Base-by-base conservation (phyloP, 2,329 filamentous ascomycete genomes). In the Fonsecaea pugnacius region DNA sequence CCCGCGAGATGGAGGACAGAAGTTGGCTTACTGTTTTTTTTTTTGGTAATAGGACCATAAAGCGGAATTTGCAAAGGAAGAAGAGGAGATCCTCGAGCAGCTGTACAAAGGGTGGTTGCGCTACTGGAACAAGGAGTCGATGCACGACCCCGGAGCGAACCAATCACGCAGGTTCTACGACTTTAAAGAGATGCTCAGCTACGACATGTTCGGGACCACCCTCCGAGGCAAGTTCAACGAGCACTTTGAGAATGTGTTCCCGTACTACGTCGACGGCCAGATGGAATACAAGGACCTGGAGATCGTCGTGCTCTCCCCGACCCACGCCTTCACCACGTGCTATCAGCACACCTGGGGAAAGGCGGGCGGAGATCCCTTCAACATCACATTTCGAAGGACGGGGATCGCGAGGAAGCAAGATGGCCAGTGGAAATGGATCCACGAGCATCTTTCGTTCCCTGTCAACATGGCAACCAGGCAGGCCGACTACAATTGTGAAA, bases 191-290 rank as follows among this genome's bases (percentile, higher is more conserved):
- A 60, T 60, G 58, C 58, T 60, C 43, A 60, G 58, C 32, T 60
- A 60, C n/a, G 58, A 60, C n/a, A 60, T 60, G 58, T 60, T 60
- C 48, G 58, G 58, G n/a, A 60, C 30, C 30, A 60, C 58, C 8
- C n/a, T 53, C 1, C 58, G 58, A 16, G 58, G 58, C 21, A 60
- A 38, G 24, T 60, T 60, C 43, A 53, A 53, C n/a, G 58, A 52
- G 12, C 58, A 60, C 48, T 60, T 60, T 35, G 58, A 60, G 48
- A 35, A 27, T 27, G 36, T 60, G 14, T 60, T 60, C 32, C 58
- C 58, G 12, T 60, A 60, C 30, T 60, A 36, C 16, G 36, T 35
- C 43, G 58, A 60, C 35, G 58, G 58, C 7, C 24, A 46, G 30
- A 60, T 60, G 58, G 58, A 60, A 32, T 60, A 35, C 30, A 60